Base-by-base conservation (phyloP, 306 rosid species). In the Neltuma alba region DNA sequence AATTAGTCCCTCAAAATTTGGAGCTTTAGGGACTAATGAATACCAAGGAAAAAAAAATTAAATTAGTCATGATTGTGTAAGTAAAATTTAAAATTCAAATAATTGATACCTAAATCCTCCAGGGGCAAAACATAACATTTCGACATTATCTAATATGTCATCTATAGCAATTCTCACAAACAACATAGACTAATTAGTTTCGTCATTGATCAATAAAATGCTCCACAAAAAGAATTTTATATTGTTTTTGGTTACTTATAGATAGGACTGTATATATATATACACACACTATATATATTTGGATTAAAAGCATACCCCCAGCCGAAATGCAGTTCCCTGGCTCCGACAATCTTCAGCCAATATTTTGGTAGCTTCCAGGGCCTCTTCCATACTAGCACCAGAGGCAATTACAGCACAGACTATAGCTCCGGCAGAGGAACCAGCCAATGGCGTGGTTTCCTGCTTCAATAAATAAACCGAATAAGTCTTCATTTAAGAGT, bases 341-440 rank as follows among this genome's bases (percentile, higher is more conserved):
- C 38, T 89, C 82, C 99, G 86, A 79, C 99, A 94, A 91, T 94
- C 96, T 45, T 89, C 92, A 66, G 97, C 97, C 81, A 92, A 86
- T 71, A 91, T n/a, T 89, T 94, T 92, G 75, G 97, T 94, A 50
- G 90, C 99, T 54, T 16, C 40, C 85, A 92, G 68, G 57, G 91
- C 97, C 77, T 92, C 97, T 86, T 88, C 87, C 97, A 95, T 95
- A 64, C 89, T 90, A 34, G 93, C 92, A 76, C 99, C 97, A 2
- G 97, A 95, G 25, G 97, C 97, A 87, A 95, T 75, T 70, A 91
- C 97, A 15, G 97, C 99, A 81, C 97, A 95, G 45, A 92, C 97
- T 85, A 95, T 92, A 47, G 97, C 97, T 52, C 99, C 99, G 4
- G 99, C 99, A 5, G 99, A 95, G 61, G 97, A 93, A 90, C 99